These are phyloP conservation scores for Penicillium cosmopolitanum DNA, from an alignment of 495 filamentous ascomycete species.

Conservation along the genomic window DNA sequence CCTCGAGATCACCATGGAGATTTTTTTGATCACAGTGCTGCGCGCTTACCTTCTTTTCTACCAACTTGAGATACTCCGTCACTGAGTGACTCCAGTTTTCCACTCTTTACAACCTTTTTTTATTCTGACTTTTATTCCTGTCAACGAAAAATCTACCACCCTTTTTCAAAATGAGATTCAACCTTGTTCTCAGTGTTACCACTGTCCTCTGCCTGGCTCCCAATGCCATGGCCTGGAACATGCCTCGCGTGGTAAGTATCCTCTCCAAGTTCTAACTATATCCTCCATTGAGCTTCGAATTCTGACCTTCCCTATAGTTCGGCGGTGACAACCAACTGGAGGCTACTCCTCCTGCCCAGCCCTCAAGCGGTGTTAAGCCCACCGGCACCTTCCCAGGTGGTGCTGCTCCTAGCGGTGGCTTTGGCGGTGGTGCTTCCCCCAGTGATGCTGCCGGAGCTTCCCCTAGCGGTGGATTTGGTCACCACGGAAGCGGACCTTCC, in stretches of 20 bases:
- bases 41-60: constrained; percentile 30
- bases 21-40: constrained; percentile 31
- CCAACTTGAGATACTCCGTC: constrained; percentile 21
- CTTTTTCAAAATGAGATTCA: constrained; percentile 38
- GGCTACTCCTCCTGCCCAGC: constrained; percentile 16
- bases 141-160: constrained; percentile 6
- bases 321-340: constrained; percentile 6
- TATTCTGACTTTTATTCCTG: constrained; percentile 3
- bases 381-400: constrained; percentile 15
- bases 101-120: constrained; percentile 24
- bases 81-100: constrained; percentile 21
- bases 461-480: constrained; percentile 1
- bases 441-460: background rate
- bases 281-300: background rate
- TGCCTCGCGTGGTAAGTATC: constrained; percentile 14
- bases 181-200: constrained; percentile 32
- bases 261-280: background rate
- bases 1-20: constrained; percentile 1
- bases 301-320: constrained; percentile 6
- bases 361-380: constrained; percentile 12
- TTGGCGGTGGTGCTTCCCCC: background rate
- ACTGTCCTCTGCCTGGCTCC: constrained; percentile 31
- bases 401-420: constrained; percentile 7
- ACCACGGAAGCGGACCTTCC: background rate
- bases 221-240: constrained; percentile 24